Evolutionary conservation across 306 rosid species (phyloP), one percentile per base, ranked within the genome.

Genomic region (Acacia crassicarpa): DNA sequence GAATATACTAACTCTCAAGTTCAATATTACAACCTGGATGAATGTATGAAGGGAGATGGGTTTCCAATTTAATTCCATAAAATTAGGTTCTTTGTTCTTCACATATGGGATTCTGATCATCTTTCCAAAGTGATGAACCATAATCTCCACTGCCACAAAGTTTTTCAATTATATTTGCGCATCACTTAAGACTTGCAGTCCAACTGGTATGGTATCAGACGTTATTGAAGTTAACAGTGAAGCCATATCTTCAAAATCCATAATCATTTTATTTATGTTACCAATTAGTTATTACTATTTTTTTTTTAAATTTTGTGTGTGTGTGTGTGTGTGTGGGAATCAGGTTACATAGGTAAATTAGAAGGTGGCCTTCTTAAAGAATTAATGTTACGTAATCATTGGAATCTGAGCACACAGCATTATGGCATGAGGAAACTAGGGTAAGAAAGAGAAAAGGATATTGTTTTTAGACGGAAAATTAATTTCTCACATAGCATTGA

Each of bases 401-500:
- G 67, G 32, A 72, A 44, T 25, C 80, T 32, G n/a, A 44, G 41
- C 30, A 74, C 27, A 72, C 46, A 43, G 73, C 58, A 82, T 22
- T 6, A 25, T n/a, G 46, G 19, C 41, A 67, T 40, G 32, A 40
- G 46, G 59, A 46, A 82, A 75, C 59, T 35, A 56, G 23, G 49
- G 61, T 53, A 46, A 32, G 74, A 54, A 81, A 25, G 46, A 53
- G 43, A 43, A 58, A 58, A 41, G 76, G 63, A 17, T 4, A 79
- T 16, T 44, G 71, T 41, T 25, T 70, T n/a, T 30, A 78, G 10
- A 86, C 40, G 76, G 67, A 70, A 79, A 83, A 79, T 56, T 30
- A 65, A 78, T 67, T 75, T 80, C 86, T 81, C 90, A 95, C 98
- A 71, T 89, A 95, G 84, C 99, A 95, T 66, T 95, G 99, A 84